Percentiles rank a stretch among this genome's conserved stretches.
Evolutionary conservation across 352 stramenopile species (phyloP).

Genomic region (Phytophthora hybrid): DNA sequence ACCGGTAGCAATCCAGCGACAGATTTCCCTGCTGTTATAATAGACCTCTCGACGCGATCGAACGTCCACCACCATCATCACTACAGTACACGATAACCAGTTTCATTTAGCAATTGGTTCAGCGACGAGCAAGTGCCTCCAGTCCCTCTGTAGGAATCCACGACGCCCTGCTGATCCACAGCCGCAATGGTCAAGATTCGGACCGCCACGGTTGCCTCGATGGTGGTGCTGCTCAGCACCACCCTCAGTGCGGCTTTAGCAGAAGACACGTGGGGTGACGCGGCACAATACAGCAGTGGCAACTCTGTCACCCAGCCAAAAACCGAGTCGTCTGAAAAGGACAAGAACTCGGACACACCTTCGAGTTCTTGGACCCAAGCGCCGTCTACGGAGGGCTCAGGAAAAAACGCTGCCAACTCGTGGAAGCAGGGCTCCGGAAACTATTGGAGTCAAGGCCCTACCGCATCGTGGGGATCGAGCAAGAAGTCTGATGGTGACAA

Average conservation of each 20-base stretch:
- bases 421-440: conserved; percentile 5
- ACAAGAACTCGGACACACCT: conserved; percentile 3
- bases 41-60: background rate
- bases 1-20: conserved; percentile 14
- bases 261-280: conserved; percentile 31
- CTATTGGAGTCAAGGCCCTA: conserved; percentile 11
- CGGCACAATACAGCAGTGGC: conserved; percentile 17
- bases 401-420: background rate
- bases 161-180: conserved; percentile 4
- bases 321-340: conserved; percentile 3
- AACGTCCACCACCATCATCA: background rate
- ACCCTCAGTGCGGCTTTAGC: conserved; percentile 21
- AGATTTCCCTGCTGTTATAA: conserved; percentile 1
- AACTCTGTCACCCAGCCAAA: conserved; percentile 16
- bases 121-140: conserved; percentile 11
- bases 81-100: background rate
- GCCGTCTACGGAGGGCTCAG: background rate
- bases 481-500: conserved; percentile 16
- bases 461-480: conserved; percentile 6
- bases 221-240: conserved; percentile 20
- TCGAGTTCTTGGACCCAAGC: conserved; percentile 6
- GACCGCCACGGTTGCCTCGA: conserved; percentile 20
- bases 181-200: conserved; percentile 28
- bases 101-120: conserved; percentile 32
- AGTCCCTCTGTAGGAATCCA: conserved; percentile 1